Percentiles rank a stretch among this genome's conserved stretches.
Conservation (phyloP, 139 green algal species). For the Dunaliella primolecta region DNA sequence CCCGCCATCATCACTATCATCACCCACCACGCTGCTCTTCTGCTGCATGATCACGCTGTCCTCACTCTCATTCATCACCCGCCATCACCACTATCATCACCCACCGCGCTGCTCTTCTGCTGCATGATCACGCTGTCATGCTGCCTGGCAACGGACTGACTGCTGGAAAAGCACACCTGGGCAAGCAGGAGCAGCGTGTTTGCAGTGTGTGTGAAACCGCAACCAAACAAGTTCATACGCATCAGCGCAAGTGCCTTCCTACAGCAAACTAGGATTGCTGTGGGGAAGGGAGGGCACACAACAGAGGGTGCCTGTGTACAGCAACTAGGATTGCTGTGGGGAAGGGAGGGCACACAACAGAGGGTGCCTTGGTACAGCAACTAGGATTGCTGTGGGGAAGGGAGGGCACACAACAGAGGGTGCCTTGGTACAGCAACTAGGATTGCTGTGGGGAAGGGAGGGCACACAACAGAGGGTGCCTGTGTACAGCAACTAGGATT, state of each 20-base stretch:
- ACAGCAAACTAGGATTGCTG: not conserved
- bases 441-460: too few species aligned
- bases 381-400: too few species aligned
- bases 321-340: too few species aligned
- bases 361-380: too few species aligned
- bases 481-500: too few species aligned
- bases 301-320: not conserved
- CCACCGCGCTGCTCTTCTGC: not conserved
- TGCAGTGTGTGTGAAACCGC: not conserved
- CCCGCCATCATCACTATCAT: not conserved
- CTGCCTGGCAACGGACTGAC: not conserved
- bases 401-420: too few species aligned
- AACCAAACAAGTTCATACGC: too few species aligned
- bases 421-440: too few species aligned
- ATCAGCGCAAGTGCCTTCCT: too few species aligned
- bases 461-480: too few species aligned
- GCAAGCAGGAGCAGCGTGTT: not conserved
- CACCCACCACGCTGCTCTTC: not conserved
- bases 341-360: too few species aligned
- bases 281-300: not conserved
- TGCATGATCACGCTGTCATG: conserved; percentile 5
- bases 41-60: not conserved
- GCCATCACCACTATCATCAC: not conserved
- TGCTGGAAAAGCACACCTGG: not conserved
- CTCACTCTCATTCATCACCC: not conserved